A percentile compares a stretch with the other conserved stretches of the same genome.
Conservation (phyloP, 495 filamentous ascomycete species). For the Aspergillus sclerotiicarbonarius region DNA sequence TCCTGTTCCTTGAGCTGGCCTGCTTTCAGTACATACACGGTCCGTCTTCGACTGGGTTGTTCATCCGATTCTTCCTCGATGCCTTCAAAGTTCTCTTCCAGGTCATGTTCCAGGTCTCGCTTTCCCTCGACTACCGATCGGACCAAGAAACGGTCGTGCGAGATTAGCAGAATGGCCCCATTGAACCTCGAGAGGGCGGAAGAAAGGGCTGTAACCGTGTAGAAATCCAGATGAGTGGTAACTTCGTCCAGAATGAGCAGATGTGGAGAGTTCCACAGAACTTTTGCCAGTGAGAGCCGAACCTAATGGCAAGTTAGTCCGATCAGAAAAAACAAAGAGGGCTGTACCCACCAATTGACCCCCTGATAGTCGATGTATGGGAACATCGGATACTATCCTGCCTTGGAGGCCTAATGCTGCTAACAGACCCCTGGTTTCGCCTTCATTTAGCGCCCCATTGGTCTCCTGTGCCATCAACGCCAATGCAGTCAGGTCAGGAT, state of each 20-base stretch:
- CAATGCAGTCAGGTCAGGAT: conserved; percentile 60
- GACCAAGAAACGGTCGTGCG: conserved; percentile 76
- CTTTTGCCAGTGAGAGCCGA: conserved; percentile 66
- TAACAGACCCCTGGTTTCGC: conserved; percentile 59
- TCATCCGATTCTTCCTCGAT: conserved; percentile 48
- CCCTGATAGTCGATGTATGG: conserved; percentile 65
- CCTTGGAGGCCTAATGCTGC: conserved; percentile 65
- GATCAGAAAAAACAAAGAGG: not conserved
- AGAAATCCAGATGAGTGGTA: conserved; percentile 80
- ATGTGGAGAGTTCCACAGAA: conserved; percentile 67
- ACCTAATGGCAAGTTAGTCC: conserved; percentile 40
- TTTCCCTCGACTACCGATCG: conserved; percentile 66
- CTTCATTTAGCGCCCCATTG: conserved; percentile 54
- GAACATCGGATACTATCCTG: conserved; percentile 64
- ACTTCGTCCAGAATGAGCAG: conserved; percentile 78
- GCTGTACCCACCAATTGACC: conserved; percentile 58
- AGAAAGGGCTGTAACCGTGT: conserved; percentile 69
- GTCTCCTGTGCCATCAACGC: conserved; percentile 50
- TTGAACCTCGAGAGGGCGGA: conserved; percentile 62
- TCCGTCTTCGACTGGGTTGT: conserved; percentile 46
- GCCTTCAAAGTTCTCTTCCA: conserved; percentile 51
- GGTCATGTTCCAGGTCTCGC: conserved; percentile 35
- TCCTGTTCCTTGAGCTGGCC: conserved; percentile 56
- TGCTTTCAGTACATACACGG: conserved; percentile 57
- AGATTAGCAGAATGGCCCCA: conserved; percentile 70